Evolutionary conservation across 805 yeast genomes (phyloP), one percentile per base, ranked within the genome.

Genomic region (Ogataea parapolymorpha): DNA sequence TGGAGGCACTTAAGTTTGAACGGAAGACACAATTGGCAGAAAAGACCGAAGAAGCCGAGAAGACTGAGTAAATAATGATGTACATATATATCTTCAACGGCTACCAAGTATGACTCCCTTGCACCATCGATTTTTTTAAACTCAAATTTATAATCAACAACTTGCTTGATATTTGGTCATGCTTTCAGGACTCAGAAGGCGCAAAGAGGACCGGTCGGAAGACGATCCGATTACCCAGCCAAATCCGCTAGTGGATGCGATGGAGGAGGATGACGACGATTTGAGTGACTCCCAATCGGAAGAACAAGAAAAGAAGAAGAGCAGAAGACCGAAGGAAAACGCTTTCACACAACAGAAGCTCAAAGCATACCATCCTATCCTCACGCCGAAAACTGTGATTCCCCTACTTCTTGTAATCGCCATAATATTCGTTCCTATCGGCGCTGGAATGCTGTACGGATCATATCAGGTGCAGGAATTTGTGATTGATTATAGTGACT

Each of bases 321-420:
- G 72, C 28, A 75, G 80, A 59, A 76, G 80, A 58, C 93, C 93
- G 11, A 79, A 77, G 35, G 82, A 73, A 44, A 72, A 67, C 55
- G 75, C 75, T 9, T 77, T 77, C 51, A 71, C 78, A 34, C 82
- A 77, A 55, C 82, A 77, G 51, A 59, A 75, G 42, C 61, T 77
- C 39, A 68, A 65, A 39, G 81, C 82, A 0, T 66, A 68, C 46
- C 75, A 75, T 56, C 99, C 98, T 2, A 87, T 91, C 39, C 72
- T 91, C 42, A 86, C 97, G 2, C 97, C 98, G 18, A 82, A 81
- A 54, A 84, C 95, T 9, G 96, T 91, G 42, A 77, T 93, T 36
- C 98, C 98, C 7, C 67, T 90, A 26, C 72, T 93, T 45, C 72
- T 89, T 41, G 50, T 80, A 18, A 65, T 87, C 35, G 88, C 95